Evolutionary conservation across 1,139 yeast species (phyloP).

Genomic region (Tardiomyces blankii): DNA sequence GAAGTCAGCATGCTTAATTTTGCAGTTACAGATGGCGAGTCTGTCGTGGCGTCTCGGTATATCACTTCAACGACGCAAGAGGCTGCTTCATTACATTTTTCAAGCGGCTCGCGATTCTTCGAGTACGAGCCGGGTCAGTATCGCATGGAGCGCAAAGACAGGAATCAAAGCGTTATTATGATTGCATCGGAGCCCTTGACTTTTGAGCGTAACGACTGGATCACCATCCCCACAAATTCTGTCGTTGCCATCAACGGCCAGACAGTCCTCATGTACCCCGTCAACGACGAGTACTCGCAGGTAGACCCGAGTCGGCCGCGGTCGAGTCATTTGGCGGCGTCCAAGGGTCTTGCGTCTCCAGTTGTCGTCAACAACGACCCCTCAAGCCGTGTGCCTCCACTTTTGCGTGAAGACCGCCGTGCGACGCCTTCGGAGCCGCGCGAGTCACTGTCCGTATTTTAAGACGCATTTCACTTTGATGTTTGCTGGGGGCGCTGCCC

Average conservation of each 20-base stretch:
- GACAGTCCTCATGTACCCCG: slow-evolving; percentile 84
- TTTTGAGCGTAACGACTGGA: slow-evolving; percentile 96
- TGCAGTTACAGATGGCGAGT: slow-evolving; percentile 88
- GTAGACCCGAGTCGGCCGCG: slow-evolving; percentile 56
- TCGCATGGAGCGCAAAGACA: slow-evolving; percentile 84
- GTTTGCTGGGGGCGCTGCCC: no score
- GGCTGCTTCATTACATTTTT: slow-evolving; percentile 91
- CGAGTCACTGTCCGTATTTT: background rate
- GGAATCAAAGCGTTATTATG: slow-evolving; percentile 91
- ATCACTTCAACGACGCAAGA: slow-evolving; percentile 84
- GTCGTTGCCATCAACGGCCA: slow-evolving; percentile 73
- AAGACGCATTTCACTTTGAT: background rate
- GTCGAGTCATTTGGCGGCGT: slow-evolving; percentile 72
- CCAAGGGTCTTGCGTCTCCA: slow-evolving; percentile 84
- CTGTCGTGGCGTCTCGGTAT: slow-evolving; percentile 82
- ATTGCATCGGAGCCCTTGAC: slow-evolving; percentile 95
- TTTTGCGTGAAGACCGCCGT: slow-evolving; percentile 74
- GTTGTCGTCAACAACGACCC: slow-evolving; percentile 42
- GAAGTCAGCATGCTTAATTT: slow-evolving; percentile 88
- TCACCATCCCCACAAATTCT: slow-evolving; percentile 90
- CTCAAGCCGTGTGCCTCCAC: slow-evolving; percentile 49
- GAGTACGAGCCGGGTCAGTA: slow-evolving; percentile 80
- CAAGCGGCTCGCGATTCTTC: slow-evolving; percentile 83
- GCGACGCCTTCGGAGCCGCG: background rate
- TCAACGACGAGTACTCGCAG: slow-evolving; percentile 79